phyloP scores from a whole-genome alignment of 2,329 filamentous ascomycete species.

The Ilyonectria destructans region DNA sequence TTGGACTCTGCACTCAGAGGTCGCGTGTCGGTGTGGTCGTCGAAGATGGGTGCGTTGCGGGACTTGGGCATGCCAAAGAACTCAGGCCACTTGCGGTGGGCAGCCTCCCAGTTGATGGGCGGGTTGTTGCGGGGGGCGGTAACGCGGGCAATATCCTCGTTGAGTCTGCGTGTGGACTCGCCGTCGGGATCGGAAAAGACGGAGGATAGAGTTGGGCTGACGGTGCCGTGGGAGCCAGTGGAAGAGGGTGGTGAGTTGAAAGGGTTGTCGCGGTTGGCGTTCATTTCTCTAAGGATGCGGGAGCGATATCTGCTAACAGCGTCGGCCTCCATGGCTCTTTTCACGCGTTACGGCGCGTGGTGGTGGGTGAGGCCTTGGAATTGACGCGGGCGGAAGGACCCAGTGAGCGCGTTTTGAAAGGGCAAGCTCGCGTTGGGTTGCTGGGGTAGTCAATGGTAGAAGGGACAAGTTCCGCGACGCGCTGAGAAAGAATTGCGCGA shows the following conservation, averaged over 20 bases:
- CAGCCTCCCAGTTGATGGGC: constrained; percentile 62
- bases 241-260: constrained; percentile 74
- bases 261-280: constrained; percentile 68
- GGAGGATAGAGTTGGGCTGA: constrained; percentile 69
- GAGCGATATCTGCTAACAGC: constrained; percentile 61
- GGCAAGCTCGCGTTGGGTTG: constrained; percentile 32
- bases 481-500: constrained; percentile 37
- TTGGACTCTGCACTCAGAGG: constrained; percentile 58
- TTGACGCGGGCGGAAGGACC: constrained; percentile 40
- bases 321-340: constrained; percentile 61
- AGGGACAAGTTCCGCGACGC: constrained; percentile 31
- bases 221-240: constrained; percentile 71
- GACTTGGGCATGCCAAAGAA: constrained; percentile 62
- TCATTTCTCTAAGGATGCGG: constrained; percentile 68
- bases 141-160: constrained; percentile 65
- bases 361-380: constrained; percentile 41
- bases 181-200: constrained; percentile 69
- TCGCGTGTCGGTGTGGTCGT: constrained; percentile 56
- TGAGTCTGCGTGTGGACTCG: constrained; percentile 68
- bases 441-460: constrained; percentile 43
- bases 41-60: constrained; percentile 47
- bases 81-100: constrained; percentile 69
- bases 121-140: constrained; percentile 60
- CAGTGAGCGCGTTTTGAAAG: constrained; percentile 40
- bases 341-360: constrained; percentile 45